Conservation (phyloP, 75 land plant species). For the Selaginella moellendorffii region DNA sequence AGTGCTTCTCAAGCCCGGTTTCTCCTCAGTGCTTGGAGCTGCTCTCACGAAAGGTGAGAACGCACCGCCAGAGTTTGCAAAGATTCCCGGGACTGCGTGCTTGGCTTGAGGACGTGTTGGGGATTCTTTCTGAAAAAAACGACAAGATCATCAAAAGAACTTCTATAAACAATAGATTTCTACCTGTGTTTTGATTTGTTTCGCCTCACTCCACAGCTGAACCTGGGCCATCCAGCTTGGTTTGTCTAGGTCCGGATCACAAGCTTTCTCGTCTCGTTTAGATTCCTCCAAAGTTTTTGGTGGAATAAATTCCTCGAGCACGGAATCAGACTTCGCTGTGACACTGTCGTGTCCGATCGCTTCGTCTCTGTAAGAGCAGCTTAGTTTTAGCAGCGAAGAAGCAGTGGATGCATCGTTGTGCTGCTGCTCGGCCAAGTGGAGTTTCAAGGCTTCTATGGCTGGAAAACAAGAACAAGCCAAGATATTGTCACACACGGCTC, state of each 20-base stretch:
- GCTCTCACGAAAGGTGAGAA: constrained; percentile 71
- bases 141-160: background rate
- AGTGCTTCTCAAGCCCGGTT: too few relatives aligned
- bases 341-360: constrained; percentile 9
- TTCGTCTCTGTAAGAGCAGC: too few relatives aligned
- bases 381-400: constrained; percentile 4
- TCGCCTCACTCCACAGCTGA: constrained; percentile 57
- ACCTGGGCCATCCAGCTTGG: constrained; percentile 83
- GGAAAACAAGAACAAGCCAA: background rate
- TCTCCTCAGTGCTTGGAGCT: background rate
- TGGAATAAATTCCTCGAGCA: constrained; percentile 88
- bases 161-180: too few relatives aligned
- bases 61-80: constrained; percentile 56
- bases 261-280: constrained; percentile 1
- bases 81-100: constrained; percentile 12
- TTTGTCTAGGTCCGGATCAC: constrained; percentile 22
- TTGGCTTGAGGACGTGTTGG: background rate
- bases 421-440: constrained; percentile 34
- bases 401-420: constrained; percentile 14
- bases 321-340: constrained; percentile 18
- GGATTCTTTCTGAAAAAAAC: background rate
- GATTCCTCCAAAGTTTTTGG: constrained; percentile 30
- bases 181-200: background rate
- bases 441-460: constrained; percentile 69
- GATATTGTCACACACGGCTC: background rate